Base-by-base conservation (phyloP, 805 yeast genomes). In the Candida jianshihensis region DNA sequence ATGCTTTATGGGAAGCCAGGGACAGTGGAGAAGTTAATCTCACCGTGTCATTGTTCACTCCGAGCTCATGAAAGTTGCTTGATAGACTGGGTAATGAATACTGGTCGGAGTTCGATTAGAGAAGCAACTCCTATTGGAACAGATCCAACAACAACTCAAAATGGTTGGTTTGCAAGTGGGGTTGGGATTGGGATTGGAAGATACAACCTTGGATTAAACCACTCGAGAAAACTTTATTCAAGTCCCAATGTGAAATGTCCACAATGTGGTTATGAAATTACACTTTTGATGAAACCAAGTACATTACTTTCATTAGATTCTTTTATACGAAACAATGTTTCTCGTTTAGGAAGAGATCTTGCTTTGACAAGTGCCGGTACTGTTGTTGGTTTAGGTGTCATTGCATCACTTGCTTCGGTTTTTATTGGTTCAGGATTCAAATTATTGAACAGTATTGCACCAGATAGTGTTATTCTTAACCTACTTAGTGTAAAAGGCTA, bases 41-140 rank as follows among this genome's bases (percentile, higher is more conserved):
- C 45, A 19, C 64, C 64, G 3, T 62, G 67, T 31, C 24, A 41
- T 14, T 62, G 67, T 36, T 57, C 65, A 1, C 38, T 62, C 11
- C 36, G 47, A 19, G 64, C 61, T 1, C 67, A 62, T 36, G 44
- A 57, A 9, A 53, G 49, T 33, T 62, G 67, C 34, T 48, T 62
- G 16, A 31, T 53, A 4, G 51, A 55, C 14, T 62, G 65, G 65
- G 49, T 60, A 6, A 47, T 60, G 16, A 48, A 54, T 30, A 26
- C 49, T 18, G 58, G 13, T 6, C 14, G 16, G 9, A 11, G 13
- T 31, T 11, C 27, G 16, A 12, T 31, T 4, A 13, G 12, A 16
- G 33, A 24, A 8, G 16, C n/a, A 4, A 16, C 6, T 22, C 8
- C n/a, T n/a, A n/a, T n/a, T n/a, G n/a, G n/a, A n/a, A n/a, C n/a